phyloP scores from a whole-genome alignment of 345 rosid genomes.

The Gossypium thurberi region DNA sequence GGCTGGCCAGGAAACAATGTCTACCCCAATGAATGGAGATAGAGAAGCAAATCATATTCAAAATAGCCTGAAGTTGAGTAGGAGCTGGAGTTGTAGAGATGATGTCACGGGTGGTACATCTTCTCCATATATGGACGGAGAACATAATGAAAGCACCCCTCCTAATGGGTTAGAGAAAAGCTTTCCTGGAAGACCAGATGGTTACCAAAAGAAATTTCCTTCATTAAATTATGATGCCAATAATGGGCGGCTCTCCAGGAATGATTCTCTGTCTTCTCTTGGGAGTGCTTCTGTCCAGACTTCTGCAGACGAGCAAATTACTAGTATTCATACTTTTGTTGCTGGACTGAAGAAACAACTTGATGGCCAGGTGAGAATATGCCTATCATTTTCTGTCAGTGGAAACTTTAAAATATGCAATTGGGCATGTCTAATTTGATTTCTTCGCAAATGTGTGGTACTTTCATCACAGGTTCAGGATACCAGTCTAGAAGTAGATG shows the following conservation, averaged over 20 bases:
- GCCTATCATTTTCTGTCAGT: not conserved
- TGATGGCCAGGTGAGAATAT: constrained; percentile 35
- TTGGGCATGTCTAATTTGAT: not conserved
- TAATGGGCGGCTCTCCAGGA: constrained; percentile 39
- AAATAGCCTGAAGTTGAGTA: constrained; percentile 38
- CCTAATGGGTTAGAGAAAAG: constrained; percentile 48
- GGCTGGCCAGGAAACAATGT: constrained; percentile 21
- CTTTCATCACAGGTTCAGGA: constrained; percentile 25
- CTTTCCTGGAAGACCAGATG: constrained; percentile 65
- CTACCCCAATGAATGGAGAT: constrained; percentile 28
- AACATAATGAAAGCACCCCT: constrained; percentile 50
- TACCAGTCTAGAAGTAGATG: constrained; percentile 21
- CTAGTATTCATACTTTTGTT: constrained; percentile 69
- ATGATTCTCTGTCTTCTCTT: constrained; percentile 68
- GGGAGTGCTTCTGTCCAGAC: constrained; percentile 59
- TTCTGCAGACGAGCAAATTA: constrained; percentile 57
- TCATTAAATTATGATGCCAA: constrained; percentile 33
- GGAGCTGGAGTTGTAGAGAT: constrained; percentile 55
- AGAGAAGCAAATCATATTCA: constrained; percentile 29
- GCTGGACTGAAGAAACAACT: constrained; percentile 66
- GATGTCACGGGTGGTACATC: constrained; percentile 35
- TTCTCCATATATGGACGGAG: constrained; percentile 22
- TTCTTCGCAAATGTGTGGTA: constrained; percentile 12
- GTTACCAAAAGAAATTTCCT: constrained; percentile 33
- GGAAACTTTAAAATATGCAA: not conserved